These are phyloP conservation scores for Globisporangium viniferum DNA, from an alignment of 352 stramenopile genomes.

Conservation along the genomic window DNA sequence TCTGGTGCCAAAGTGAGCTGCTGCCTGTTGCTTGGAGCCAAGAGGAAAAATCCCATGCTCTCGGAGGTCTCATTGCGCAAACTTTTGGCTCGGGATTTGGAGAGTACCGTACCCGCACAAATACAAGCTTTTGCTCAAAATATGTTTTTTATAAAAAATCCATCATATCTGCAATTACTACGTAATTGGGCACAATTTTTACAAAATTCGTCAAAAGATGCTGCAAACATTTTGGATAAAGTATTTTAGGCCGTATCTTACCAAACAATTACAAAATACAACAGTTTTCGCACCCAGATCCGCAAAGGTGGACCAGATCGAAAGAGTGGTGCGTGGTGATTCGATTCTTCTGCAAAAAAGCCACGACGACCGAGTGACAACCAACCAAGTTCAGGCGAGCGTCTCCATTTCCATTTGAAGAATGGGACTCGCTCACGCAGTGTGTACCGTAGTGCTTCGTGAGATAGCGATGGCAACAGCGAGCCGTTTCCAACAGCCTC, in stretches of 20 bases:
- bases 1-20: not conserved
- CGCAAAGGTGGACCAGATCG: not conserved
- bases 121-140: not conserved
- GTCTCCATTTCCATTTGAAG: not conserved
- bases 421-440: not conserved
- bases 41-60: slow-evolving; percentile 12
- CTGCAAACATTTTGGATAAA: not conserved
- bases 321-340: not conserved
- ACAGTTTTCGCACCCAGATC: not conserved
- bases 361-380: not conserved
- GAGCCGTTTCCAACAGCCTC: not conserved
- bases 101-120: not conserved
- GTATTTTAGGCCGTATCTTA: not conserved
- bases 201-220: not conserved
- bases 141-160: not conserved
- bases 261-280: not conserved
- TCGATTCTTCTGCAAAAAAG: not conserved
- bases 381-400: not conserved
- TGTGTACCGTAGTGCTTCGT: not conserved
- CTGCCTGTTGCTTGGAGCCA: slow-evolving; percentile 2
- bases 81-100: not conserved
- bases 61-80: slow-evolving; percentile 6
- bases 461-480: not conserved
- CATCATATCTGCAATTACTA: not conserved
- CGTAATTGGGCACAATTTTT: not conserved